Base-by-base conservation (phyloP, 176 grass and related monocot species). In the Oryza glaberrima region DNA sequence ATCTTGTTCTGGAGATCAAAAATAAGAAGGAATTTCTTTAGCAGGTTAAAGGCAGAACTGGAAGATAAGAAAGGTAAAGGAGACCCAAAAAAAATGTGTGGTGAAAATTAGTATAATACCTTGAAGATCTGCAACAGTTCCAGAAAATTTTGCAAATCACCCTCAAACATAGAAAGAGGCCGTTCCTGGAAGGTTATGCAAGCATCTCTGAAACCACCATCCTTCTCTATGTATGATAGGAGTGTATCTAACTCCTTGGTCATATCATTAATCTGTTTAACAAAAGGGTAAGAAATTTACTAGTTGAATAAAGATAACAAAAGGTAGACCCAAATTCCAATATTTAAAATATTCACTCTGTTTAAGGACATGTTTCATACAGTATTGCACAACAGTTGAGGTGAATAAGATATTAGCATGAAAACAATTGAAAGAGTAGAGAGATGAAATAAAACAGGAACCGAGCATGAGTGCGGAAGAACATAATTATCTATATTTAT, bases 171-270 rank as follows among this genome's bases (percentile, higher is more conserved):
- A 74, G 81, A 79, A 90, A 95, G 84, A 77, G 89, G 88, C 69
- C 38, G 67, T 81, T 94, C 91, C 64, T 95, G 96, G 75, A 84
- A 94, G 58, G 92, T 85, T 75, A 88, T 90, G 85, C 90, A 94
- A 28, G 93, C 90, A 88, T 94, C 93, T 81, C 88, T 82, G 78
- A 95, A 90, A 81, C 93, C 91, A 87, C 86, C 93, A 83, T 98
- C 91, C 79, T 90, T 88, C 86, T 92, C 93, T 84, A 98, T 95
- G 54, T 86, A 87, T 77, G 73, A 47, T 56, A 98, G 81, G 38
- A 98, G 85, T 41, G 58, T 83, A 77, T 94, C 96, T 66, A 98
- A 82, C 83, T 95, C 93, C 56, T 94, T 93, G 1, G 82, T 86
- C 91, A 98, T 94, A 85, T 95, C 85, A 38, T 93, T 87, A 81